A percentile compares a stretch with the other conserved stretches of the same genome.
phyloP scores from a whole-genome alignment of 306 rosid genomes.

The Nissolia schottii region DNA sequence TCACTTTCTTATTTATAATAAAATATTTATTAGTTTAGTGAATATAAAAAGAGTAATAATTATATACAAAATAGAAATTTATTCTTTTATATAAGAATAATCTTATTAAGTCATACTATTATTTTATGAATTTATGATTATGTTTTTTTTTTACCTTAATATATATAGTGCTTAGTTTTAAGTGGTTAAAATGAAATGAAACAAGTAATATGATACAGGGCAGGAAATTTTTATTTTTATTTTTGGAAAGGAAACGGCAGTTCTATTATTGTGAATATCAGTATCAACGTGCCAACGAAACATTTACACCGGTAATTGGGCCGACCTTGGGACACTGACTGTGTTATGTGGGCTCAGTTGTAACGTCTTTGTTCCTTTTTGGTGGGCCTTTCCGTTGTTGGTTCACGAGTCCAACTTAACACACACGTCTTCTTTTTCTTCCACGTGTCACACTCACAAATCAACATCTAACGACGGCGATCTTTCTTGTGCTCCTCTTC shows the following conservation, averaged over 20 bases:
- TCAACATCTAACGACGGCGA: not conserved
- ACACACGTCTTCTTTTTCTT: not conserved
- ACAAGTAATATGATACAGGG: not conserved
- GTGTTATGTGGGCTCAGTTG: slow-evolving; percentile 8
- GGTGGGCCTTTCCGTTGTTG: not conserved
- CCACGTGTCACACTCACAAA: not conserved
- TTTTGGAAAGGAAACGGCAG: not conserved
- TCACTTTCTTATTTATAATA: too few species aligned
- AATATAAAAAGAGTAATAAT: too few species aligned
- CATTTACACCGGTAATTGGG: not conserved
- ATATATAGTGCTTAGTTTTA: too few species aligned
- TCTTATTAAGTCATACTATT: too few species aligned
- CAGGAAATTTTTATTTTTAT: too few species aligned
- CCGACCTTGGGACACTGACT: not conserved
- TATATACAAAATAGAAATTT: too few species aligned
- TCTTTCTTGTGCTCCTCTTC: not conserved
- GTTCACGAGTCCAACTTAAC: slow-evolving; percentile 15
- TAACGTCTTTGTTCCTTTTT: slow-evolving; percentile 1
- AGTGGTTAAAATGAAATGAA: too few species aligned
- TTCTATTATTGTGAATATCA: not conserved
- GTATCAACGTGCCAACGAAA: not conserved
- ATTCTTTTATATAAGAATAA: too few species aligned
- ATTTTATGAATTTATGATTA: too few species aligned
- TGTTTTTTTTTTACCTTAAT: too few species aligned
- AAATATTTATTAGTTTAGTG: too few species aligned